Conservation (phyloP, 495 filamentous ascomycete species). For the Xylaria bambusicola region DNA sequence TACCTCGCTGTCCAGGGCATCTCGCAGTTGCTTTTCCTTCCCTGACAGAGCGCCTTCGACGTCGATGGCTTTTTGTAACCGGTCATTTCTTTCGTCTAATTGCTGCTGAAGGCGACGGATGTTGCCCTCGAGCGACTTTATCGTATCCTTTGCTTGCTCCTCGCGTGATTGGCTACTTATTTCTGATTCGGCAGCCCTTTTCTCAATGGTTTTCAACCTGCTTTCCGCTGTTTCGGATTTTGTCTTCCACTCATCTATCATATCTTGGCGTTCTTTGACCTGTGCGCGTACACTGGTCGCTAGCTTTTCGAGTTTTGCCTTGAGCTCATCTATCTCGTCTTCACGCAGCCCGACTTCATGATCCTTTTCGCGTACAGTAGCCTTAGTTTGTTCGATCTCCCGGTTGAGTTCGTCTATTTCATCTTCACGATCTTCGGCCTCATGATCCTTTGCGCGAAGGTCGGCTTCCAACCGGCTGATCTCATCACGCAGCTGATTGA, state of each 20-base stretch:
- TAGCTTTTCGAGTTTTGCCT: too few species aligned
- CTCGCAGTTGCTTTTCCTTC: conserved; percentile 65
- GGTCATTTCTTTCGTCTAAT: conserved; percentile 56
- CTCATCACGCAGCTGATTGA: conserved; percentile 60
- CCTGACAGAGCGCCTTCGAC: conserved; percentile 65
- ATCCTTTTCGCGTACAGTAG: not conserved
- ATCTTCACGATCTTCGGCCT: not conserved
- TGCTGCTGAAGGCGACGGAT: too few species aligned
- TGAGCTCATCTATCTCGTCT: too few species aligned
- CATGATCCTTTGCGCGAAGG: conserved; percentile 1
- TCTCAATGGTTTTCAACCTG: conserved; percentile 30
- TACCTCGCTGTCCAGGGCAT: conserved; percentile 45
- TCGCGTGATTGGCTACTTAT: conserved; percentile 22
- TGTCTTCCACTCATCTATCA: conserved; percentile 40
- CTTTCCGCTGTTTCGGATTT: conserved; percentile 25
- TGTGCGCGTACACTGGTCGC: not conserved
- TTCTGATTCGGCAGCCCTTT: conserved; percentile 57
- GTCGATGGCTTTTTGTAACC: conserved; percentile 53
- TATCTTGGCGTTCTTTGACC: conserved; percentile 41
- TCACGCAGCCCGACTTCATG: too few species aligned
- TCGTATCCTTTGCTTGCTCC: too few species aligned
- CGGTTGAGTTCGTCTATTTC: not conserved
- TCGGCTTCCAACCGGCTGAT: conserved; percentile 46
- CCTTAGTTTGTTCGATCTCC: too few species aligned
- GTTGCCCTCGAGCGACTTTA: too few species aligned